phyloP scores from a whole-genome alignment of 2,329 filamentous ascomycete genomes.

The Diaporthe vaccinii region DNA sequence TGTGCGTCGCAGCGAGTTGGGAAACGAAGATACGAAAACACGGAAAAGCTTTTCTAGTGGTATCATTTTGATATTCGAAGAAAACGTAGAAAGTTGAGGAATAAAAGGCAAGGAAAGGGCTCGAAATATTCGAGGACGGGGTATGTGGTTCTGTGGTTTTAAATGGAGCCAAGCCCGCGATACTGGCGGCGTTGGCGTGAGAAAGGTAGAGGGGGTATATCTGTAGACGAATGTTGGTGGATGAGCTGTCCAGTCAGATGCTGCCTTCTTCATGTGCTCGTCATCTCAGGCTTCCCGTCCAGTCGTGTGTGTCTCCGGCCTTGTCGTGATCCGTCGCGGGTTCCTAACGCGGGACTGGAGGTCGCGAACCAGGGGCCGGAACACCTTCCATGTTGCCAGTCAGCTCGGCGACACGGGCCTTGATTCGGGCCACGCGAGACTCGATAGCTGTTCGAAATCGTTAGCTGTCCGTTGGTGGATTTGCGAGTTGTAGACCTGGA shows the following conservation, averaged over 20 bases:
- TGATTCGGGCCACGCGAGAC: conserved; percentile 95
- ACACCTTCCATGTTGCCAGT: conserved; percentile 84
- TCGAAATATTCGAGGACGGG: conserved; percentile 32
- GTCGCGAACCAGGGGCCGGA: conserved; percentile 53
- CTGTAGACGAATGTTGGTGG: not conserved
- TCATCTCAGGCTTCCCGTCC: conserved; percentile 43
- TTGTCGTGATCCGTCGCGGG: conserved; percentile 36
- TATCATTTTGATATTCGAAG: conserved; percentile 46
- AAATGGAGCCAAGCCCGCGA: conserved; percentile 23
- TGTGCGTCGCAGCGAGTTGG: conserved; percentile 13
- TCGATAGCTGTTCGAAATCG: conserved; percentile 80
- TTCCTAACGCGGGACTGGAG: conserved; percentile 52
- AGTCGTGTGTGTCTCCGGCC: conserved; percentile 44
- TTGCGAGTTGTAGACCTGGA: too few relatives aligned
- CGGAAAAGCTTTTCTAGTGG: conserved; percentile 47
- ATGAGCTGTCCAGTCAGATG: not conserved
- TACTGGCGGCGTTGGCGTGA: conserved; percentile 8
- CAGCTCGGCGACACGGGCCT: conserved; percentile 93
- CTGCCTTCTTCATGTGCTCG: not conserved
- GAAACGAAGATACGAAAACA: conserved; percentile 6
- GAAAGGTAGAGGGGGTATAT: conserved; percentile 32
- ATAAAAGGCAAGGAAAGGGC: conserved; percentile 29
- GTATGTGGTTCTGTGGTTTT: conserved; percentile 28
- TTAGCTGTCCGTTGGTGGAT: conserved; percentile 44
- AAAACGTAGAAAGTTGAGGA: conserved; percentile 28